These are phyloP conservation scores for Dactylellina leptospora DNA, from an alignment of 2,329 filamentous ascomycete genomes.

Conservation along the genomic window DNA sequence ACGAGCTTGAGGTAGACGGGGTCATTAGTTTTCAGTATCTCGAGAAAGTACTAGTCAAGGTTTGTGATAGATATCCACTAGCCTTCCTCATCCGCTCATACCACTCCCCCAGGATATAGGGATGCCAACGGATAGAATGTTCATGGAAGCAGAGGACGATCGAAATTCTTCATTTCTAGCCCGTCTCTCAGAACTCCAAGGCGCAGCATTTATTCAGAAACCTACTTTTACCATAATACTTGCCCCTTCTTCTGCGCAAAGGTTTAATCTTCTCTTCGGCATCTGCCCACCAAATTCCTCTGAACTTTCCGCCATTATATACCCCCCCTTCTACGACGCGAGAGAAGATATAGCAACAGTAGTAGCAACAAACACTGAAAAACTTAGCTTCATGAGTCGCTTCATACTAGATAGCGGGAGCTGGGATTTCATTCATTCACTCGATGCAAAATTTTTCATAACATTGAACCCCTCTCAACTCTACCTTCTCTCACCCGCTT, in stretches of 20 bases:
- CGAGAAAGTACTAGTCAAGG: slow-evolving; percentile 15
- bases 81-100: too few species aligned
- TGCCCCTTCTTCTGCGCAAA: slow-evolving; percentile 54
- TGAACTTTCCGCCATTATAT: slow-evolving; percentile 53
- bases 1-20: not conserved
- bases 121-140: slow-evolving; percentile 52
- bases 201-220: slow-evolving; percentile 54
- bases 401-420: slow-evolving; percentile 6
- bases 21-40: slow-evolving; percentile 26
- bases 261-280: slow-evolving; percentile 53
- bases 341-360: not conserved
- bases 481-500: not conserved
- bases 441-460: not conserved
- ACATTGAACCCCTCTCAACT: not conserved
- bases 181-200: slow-evolving; percentile 52
- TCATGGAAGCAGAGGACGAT: slow-evolving; percentile 51
- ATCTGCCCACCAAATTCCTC: slow-evolving; percentile 45
- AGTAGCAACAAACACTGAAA: not conserved
- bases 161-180: slow-evolving; percentile 42
- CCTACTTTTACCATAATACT: slow-evolving; percentile 54
- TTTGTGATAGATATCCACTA: not conserved
- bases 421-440: too few species aligned
- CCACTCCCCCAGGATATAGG: slow-evolving; percentile 54
- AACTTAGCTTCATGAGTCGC: slow-evolving; percentile 1
- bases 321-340: slow-evolving; percentile 53